Percentiles rank a stretch among this genome's conserved stretches.
Conservation (phyloP, 495 filamentous ascomycete species). For the Penicillium ucsense region DNA sequence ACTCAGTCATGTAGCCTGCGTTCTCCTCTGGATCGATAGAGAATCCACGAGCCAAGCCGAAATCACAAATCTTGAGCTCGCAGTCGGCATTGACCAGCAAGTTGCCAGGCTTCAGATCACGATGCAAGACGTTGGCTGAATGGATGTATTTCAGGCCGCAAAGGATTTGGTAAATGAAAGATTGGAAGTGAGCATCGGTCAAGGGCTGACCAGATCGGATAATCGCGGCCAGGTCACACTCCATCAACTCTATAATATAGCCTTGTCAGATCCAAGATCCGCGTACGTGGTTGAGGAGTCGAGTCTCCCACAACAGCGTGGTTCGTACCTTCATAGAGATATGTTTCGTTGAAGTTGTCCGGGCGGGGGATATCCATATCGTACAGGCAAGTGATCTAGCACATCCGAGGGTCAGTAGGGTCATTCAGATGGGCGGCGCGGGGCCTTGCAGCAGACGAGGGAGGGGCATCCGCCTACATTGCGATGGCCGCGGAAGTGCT, state of each 20-base stretch:
- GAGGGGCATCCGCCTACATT: slow-evolving; percentile 42
- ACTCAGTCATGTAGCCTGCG: slow-evolving; percentile 98
- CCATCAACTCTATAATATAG: slow-evolving; percentile 74
- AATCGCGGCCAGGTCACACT: slow-evolving; percentile 96
- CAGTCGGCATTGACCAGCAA: slow-evolving; percentile 96
- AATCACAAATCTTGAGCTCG: slow-evolving; percentile 98
- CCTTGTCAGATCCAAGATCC: slow-evolving; percentile 3
- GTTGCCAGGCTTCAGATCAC: slow-evolving; percentile 95
- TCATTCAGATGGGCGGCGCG: not conserved
- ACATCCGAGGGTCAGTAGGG: slow-evolving; percentile 15
- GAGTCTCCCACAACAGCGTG: not conserved
- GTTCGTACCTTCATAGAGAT: slow-evolving; percentile 84
- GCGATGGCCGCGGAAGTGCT: slow-evolving; percentile 88
- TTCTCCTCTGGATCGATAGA: slow-evolving; percentile 97
- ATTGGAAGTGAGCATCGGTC: slow-evolving; percentile 94
- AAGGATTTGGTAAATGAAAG: slow-evolving; percentile 89
- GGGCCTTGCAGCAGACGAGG: slow-evolving; percentile 2
- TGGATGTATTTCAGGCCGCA: slow-evolving; percentile 98
- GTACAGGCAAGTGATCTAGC: slow-evolving; percentile 93
- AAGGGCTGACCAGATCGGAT: slow-evolving; percentile 92
- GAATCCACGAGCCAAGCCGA: slow-evolving; percentile 90
- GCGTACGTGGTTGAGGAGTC: too few species aligned
- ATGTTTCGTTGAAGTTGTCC: slow-evolving; percentile 98
- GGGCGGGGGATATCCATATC: slow-evolving; percentile 99
- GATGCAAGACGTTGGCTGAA: slow-evolving; percentile 93